Percentiles rank a stretch among this genome's conserved stretches.
These are phyloP conservation scores for Novymonas esmeraldas DNA, from an alignment of 208 protist species.

Conservation along the genomic window DNA sequence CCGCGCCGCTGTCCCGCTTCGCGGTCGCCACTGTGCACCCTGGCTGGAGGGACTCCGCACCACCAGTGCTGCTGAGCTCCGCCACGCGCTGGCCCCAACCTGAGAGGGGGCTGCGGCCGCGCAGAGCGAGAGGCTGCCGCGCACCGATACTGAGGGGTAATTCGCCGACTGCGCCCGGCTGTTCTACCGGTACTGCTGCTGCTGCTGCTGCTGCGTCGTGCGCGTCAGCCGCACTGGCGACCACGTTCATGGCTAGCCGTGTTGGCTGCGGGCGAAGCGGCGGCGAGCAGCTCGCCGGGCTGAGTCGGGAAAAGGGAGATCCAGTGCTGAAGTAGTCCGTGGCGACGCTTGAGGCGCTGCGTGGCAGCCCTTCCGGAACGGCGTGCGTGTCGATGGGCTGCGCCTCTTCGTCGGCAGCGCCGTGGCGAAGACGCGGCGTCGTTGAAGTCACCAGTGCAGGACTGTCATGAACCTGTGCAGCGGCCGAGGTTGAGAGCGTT, in stretches of 20 bases:
- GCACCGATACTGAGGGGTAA: background rate
- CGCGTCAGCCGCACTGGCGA: background rate
- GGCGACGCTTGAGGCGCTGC: conserved; percentile 2
- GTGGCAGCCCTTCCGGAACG: background rate
- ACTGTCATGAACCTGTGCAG: too few species aligned
- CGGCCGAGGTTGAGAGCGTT: too few species aligned
- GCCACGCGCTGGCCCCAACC: background rate
- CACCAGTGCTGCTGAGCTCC: background rate
- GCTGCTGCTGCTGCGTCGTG: too few species aligned
- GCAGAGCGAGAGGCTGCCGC: background rate
- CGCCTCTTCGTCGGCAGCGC: background rate
- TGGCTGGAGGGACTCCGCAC: too few species aligned
- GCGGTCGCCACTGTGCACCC: too few species aligned
- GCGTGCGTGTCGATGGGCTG: background rate
- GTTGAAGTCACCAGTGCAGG: too few species aligned
- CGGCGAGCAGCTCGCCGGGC: background rate
- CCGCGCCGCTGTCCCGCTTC: too few species aligned
- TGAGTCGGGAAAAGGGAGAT: background rate
- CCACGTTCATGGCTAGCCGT: background rate
- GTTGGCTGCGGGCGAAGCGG: background rate
- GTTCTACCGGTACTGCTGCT: background rate
- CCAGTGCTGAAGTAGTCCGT: conserved; percentile 7
- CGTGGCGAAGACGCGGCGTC: background rate
- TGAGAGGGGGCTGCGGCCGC: background rate
- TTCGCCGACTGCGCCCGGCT: background rate